Conservation (phyloP, 352 stramenopile species). For the Globisporangium apiculatum region DNA sequence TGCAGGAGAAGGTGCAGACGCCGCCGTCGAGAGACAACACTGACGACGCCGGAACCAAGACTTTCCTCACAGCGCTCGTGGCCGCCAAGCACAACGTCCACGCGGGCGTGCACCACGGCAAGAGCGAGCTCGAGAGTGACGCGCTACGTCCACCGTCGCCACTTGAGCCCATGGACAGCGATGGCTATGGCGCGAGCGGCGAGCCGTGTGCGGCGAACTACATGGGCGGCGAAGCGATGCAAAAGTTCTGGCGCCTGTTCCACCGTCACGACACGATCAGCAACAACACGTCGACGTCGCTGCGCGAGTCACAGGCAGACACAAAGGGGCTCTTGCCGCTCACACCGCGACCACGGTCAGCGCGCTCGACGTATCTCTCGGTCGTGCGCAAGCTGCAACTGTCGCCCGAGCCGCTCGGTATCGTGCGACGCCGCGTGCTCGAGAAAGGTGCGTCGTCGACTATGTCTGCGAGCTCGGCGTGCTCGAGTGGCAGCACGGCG, state of each 20-base stretch:
- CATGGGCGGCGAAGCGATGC: slow-evolving; percentile 46
- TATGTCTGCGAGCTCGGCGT: slow-evolving; percentile 21
- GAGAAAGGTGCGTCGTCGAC: slow-evolving; percentile 36
- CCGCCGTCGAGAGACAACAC: neutral
- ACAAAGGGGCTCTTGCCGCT: slow-evolving; percentile 10
- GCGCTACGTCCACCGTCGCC: slow-evolving; percentile 50
- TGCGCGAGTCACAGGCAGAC: neutral
- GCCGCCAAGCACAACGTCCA: slow-evolving; percentile 14
- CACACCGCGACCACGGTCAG: slow-evolving; percentile 31
- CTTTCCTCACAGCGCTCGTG: slow-evolving; percentile 44
- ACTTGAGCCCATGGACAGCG: slow-evolving; percentile 30
- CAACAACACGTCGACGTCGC: slow-evolving; percentile 30
- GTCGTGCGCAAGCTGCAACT: slow-evolving; percentile 47
- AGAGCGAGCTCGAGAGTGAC: neutral
- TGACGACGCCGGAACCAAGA: slow-evolving; percentile 12
- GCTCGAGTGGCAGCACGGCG: slow-evolving; percentile 26
- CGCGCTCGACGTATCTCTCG: slow-evolving; percentile 55
- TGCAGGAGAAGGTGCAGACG: neutral
- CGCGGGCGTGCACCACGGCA: neutral
- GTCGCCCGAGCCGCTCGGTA: slow-evolving; percentile 57
- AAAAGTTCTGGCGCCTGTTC: slow-evolving; percentile 66
- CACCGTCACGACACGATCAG: slow-evolving; percentile 53
- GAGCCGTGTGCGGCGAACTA: slow-evolving; percentile 42
- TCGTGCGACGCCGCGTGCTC: slow-evolving; percentile 41
- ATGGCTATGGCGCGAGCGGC: slow-evolving; percentile 14